phyloP scores from a whole-genome alignment of 2,329 filamentous ascomycete genomes.

The Epichloe hybrida region DNA sequence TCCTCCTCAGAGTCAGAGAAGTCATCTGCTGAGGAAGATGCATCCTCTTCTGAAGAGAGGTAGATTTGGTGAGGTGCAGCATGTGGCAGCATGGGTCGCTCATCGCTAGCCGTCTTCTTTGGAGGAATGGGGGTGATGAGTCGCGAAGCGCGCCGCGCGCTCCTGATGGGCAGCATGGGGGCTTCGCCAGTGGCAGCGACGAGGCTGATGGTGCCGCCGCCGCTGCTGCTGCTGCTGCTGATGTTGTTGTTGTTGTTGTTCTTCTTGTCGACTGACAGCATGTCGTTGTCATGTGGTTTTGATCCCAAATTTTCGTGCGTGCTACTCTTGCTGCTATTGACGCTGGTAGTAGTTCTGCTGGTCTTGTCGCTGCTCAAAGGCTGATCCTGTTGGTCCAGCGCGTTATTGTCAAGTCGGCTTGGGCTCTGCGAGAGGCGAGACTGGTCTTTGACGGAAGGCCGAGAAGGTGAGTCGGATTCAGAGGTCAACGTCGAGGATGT shows the following conservation, averaged over 20 bases:
- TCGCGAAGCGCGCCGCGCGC: slow-evolving; percentile 33
- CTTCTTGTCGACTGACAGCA: slow-evolving; percentile 13
- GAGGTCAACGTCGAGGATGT: neutral
- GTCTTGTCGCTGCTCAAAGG: slow-evolving; percentile 1
- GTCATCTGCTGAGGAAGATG: slow-evolving; percentile 47
- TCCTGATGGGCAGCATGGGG: slow-evolving; percentile 37
- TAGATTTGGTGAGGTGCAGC: slow-evolving; percentile 44
- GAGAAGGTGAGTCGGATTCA: slow-evolving; percentile 1
- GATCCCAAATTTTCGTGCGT: neutral
- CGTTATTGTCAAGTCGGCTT: neutral
- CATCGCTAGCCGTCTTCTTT: slow-evolving; percentile 20
- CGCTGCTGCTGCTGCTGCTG: slow-evolving; percentile 4
- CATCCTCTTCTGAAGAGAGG: slow-evolving; percentile 53
- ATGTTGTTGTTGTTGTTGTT: neutral
- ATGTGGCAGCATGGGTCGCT: slow-evolving; percentile 21
- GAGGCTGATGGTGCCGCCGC: slow-evolving; percentile 7
- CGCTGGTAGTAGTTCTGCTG: neutral
- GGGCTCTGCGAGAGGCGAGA: neutral
- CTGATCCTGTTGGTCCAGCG: slow-evolving; percentile 1
- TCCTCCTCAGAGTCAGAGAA: slow-evolving; percentile 37
- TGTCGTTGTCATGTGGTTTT: slow-evolving; percentile 10
- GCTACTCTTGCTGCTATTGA: slow-evolving; percentile 1
- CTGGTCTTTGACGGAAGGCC: slow-evolving; percentile 1
- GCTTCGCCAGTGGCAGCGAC: slow-evolving; percentile 10
- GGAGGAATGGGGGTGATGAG: slow-evolving; percentile 20